phyloP scores from a whole-genome alignment of 305 asterid species.

The Rubia tinctorum region DNA sequence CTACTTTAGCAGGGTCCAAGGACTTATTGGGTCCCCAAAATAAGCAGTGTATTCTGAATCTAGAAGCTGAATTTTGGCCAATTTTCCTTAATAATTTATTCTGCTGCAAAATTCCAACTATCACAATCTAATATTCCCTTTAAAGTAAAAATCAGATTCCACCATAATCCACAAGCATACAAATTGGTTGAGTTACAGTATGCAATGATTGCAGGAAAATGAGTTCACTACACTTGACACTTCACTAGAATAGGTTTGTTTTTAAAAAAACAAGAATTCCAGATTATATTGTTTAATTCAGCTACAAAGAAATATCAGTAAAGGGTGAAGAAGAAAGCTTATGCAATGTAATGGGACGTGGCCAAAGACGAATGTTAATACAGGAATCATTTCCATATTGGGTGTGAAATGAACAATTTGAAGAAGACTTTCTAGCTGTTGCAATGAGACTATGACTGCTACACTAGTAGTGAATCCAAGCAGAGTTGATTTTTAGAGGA shows the following conservation, averaged over 20 bases:
- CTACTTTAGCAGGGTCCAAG: constrained; percentile 47
- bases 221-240: too few relatives aligned
- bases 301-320: neutral
- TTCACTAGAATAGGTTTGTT: too few relatives aligned
- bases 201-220: too few relatives aligned
- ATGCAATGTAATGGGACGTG: constrained; percentile 13
- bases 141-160: neutral
- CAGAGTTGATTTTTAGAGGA: constrained; percentile 84
- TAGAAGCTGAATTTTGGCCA: neutral
- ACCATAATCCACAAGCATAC: neutral
- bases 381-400: constrained; percentile 79
- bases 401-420: constrained; percentile 78
- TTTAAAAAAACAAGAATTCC: neutral
- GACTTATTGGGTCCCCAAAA: constrained; percentile 68
- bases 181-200: neutral
- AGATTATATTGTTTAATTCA: neutral
- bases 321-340: neutral
- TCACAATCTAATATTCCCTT: neutral
- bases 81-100: neutral
- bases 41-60: neutral
- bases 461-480: constrained; percentile 93
- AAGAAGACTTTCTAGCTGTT: constrained; percentile 76
- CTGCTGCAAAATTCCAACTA: neutral
- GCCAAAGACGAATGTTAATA: constrained; percentile 29
- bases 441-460: constrained; percentile 78